A percentile compares a stretch with the other conserved stretches of the same genome.
Conservation (phyloP, 805 yeast species). For the Torulaspora franciscae region DNA sequence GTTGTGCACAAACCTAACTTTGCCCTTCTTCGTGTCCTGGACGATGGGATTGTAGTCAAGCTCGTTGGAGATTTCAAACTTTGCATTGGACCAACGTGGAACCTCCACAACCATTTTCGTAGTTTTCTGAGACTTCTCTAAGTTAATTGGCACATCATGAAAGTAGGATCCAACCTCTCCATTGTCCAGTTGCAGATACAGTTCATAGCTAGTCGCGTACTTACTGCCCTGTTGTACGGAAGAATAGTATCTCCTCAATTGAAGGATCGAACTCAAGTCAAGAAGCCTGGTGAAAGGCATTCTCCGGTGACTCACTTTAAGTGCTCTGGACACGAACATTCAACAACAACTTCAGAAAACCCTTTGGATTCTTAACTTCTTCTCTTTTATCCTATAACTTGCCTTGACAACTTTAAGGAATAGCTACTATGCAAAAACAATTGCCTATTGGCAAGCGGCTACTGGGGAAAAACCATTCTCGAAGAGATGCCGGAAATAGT, state of each 20-base stretch:
- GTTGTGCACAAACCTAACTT: slow-evolving; percentile 70
- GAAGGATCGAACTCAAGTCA: slow-evolving; percentile 12
- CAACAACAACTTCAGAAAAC: background rate
- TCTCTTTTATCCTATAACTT: background rate
- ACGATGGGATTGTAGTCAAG: slow-evolving; percentile 65
- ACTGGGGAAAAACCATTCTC: background rate
- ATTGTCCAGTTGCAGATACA: slow-evolving; percentile 41
- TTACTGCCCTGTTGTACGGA: slow-evolving; percentile 36
- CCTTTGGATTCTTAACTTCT: background rate
- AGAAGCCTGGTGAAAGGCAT: slow-evolving; percentile 14
- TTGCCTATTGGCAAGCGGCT: too few species aligned
- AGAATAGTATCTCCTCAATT: slow-evolving; percentile 12
- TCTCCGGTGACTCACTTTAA: background rate
- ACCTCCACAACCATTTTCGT: slow-evolving; percentile 71
- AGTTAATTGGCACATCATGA: slow-evolving; percentile 63
- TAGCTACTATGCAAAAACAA: too few species aligned
- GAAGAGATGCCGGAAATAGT: background rate
- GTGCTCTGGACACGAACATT: background rate
- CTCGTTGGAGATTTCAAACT: slow-evolving; percentile 66
- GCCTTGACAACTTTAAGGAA: too few species aligned
- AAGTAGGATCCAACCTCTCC: slow-evolving; percentile 56
- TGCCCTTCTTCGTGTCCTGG: slow-evolving; percentile 74
- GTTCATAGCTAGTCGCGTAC: slow-evolving; percentile 39
- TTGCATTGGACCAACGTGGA: slow-evolving; percentile 79
- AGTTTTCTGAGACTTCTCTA: slow-evolving; percentile 40